Evolutionary conservation across 2,329 filamentous ascomycete species (phyloP).

Genomic region (Colletotrichum filicis): DNA sequence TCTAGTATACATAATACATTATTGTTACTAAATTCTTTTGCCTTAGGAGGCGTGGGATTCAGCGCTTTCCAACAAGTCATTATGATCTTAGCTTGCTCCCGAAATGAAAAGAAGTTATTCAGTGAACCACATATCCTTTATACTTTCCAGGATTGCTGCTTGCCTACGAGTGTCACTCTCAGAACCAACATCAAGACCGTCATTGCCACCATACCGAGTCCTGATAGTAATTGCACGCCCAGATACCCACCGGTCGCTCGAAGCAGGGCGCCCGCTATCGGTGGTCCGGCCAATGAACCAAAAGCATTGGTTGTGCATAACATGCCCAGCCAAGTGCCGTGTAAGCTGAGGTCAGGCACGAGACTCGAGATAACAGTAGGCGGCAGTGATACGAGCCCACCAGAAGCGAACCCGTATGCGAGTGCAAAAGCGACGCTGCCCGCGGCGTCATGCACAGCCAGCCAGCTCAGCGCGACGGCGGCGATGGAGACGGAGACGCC

Average conservation of each 20-base stretch:
- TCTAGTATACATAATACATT: no score
- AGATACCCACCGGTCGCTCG: conserved; percentile 39
- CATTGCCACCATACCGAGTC: conserved; percentile 38
- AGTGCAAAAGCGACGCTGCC: conserved; percentile 54
- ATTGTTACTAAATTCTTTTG: no score
- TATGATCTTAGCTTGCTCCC: no score
- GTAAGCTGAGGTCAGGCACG: conserved; percentile 49
- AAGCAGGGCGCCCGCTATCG: conserved; percentile 52
- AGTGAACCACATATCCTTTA: neutral
- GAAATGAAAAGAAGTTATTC: no score
- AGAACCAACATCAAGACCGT: neutral
- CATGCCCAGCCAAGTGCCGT: conserved; percentile 59
- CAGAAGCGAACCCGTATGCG: conserved; percentile 59
- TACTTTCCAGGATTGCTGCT: neutral
- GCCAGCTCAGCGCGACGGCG: conserved; percentile 51
- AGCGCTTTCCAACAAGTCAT: no score
- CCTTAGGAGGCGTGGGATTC: no score
- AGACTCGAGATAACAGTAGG: conserved; percentile 54
- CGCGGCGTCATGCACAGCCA: conserved; percentile 46
- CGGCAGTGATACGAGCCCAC: conserved; percentile 55
- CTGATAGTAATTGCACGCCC: conserved; percentile 43
- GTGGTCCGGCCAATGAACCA: conserved; percentile 48
- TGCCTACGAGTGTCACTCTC: neutral
- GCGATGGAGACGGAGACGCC: conserved; percentile 46
- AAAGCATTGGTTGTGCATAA: conserved; percentile 48